phyloP scores from a whole-genome alignment of 768 basidiomycete genomes.

The Asterophora lycoperdoides region DNA sequence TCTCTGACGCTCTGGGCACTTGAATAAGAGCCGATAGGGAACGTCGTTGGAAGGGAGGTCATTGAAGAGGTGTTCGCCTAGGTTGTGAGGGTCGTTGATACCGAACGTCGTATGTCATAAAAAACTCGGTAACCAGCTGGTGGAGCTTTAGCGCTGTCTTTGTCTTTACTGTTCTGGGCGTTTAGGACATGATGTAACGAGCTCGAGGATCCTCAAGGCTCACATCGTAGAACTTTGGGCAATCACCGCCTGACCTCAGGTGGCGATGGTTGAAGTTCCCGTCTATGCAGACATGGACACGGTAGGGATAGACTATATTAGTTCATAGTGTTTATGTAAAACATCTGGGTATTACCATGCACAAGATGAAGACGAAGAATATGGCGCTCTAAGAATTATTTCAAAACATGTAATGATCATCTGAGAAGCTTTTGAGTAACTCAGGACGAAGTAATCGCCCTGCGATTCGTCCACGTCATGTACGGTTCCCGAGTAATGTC shows the following conservation, averaged over 20 bases:
- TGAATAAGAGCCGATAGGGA: slow-evolving; percentile 43
- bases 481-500: slow-evolving; percentile 78
- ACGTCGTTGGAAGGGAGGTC: slow-evolving; percentile 45
- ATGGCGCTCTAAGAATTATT: background rate
- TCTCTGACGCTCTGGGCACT: slow-evolving; percentile 48
- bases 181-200: no score
- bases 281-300: no score
- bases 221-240: no score
- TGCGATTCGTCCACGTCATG: slow-evolving; percentile 85
- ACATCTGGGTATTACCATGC: slow-evolving; percentile 12
- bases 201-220: no score
- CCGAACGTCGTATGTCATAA: no score
- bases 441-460: slow-evolving; percentile 50
- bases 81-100: background rate
- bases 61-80: slow-evolving; percentile 16
- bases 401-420: background rate
- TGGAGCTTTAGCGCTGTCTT: no score
- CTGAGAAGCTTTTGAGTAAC: background rate
- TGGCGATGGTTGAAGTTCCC: no score
- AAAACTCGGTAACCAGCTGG: no score
- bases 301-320: slow-evolving; percentile 6
- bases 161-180: no score
- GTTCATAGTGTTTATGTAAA: slow-evolving; percentile 2
- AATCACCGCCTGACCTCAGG: no score
- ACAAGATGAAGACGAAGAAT: slow-evolving; percentile 6